Base-by-base conservation (phyloP, 2,329 filamentous ascomycete species). In the Botryotinia convoluta region DNA sequence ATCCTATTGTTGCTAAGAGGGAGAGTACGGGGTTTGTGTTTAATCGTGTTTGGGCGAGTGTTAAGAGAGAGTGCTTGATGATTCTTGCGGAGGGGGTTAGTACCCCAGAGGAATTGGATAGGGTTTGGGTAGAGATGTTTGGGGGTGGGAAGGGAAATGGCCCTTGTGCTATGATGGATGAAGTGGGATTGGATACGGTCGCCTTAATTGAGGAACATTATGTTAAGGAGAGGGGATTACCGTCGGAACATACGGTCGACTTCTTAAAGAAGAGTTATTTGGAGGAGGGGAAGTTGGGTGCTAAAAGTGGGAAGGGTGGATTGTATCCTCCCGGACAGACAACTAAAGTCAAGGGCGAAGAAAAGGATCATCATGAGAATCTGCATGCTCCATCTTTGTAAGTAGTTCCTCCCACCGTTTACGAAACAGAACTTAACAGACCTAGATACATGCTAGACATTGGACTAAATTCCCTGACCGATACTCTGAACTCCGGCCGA, bases 31-130 rank as follows among this genome's bases (percentile, higher is more conserved):
- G 83, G 0, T 84, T 83, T 73, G 81, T 84, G 9, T 82, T 82
- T 70, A 84, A 84, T 69, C 78, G 82, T n/a, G 81, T 84, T 61
- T 84, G 83, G 83, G 82, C 82, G 4, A 82, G 82, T 29, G 82
- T 84, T 62, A 84, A 84, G 74, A 78, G 82, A n/a, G 83, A 84
- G 78, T 78, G 80, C 8, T 79, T 84, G 14, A 76, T 80, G 22
- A 76, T 81, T 5, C 74, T 83, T 14, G 74, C 79, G 0, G 82
- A 84, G 68, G 82, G 81, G 1, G 80, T 83, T 10, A 79, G 77
- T 35, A 77, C 77, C 0, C 82, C 83, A 0, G 73, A 80, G 22
- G 82, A 84, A 65, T 80, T 84, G 3, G 82, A 84, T 74, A 74
- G 74, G 0, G 81, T 83, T 10, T 84, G 81, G 77, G 81, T 82